Percentiles rank a stretch among this genome's conserved stretches.
phyloP scores from a whole-genome alignment of 1,284 basidiomycete species.

The Boletus hoseneyae region DNA sequence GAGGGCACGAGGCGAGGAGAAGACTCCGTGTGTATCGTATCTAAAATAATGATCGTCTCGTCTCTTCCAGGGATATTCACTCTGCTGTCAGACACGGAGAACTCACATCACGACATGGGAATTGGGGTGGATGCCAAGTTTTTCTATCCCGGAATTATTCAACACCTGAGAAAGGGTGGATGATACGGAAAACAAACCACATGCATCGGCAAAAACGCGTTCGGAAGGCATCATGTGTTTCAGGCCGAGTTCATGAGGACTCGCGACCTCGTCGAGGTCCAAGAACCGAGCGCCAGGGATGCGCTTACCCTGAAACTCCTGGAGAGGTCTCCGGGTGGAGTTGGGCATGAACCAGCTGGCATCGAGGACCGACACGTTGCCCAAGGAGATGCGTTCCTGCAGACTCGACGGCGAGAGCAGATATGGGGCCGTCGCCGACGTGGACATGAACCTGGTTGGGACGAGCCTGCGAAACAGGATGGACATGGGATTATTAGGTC shows the following conservation, averaged over 20 bases:
- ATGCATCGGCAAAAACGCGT: conserved; percentile 74
- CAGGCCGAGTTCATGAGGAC: conserved; percentile 66
- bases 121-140: conserved; percentile 69
- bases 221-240: conserved; percentile 92
- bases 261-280: conserved; percentile 80
- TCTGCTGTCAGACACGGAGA: conserved; percentile 1
- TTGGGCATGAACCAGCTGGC: conserved; percentile 90
- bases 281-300: conserved; percentile 78
- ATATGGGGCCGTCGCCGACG: conserved; percentile 41
- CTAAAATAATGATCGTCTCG: conserved; percentile 36
- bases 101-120: conserved; percentile 81
- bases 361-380: conserved; percentile 59
- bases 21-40: conserved; percentile 86
- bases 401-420: conserved; percentile 52
- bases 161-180: conserved; percentile 2
- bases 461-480: no score
- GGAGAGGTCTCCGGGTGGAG: conserved; percentile 57
- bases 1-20: conserved; percentile 85
- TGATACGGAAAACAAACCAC: conserved; percentile 50
- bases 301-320: conserved; percentile 66
- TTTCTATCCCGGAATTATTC: conserved; percentile 42
- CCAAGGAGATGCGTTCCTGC: conserved; percentile 34
- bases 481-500: no score
- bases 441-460: conserved; percentile 31
- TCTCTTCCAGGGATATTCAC: conserved; percentile 6